Base-by-base conservation (phyloP, 805 yeast species). In the Barnettozyma siamensis region DNA sequence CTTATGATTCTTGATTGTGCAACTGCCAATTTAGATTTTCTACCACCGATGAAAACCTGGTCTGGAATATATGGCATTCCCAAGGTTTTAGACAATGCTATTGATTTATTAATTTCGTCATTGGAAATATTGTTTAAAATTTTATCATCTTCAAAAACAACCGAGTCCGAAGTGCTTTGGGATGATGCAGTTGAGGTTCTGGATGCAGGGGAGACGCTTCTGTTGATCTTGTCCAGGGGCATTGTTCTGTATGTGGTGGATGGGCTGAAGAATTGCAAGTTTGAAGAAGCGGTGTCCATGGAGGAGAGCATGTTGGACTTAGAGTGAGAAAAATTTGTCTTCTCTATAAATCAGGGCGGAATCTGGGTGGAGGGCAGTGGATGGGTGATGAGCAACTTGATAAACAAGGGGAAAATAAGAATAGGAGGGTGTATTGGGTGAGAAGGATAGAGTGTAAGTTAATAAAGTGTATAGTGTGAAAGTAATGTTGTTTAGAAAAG, bases 21-120 rank as follows among this genome's bases (percentile, higher is more conserved):
- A 13, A 93, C 88, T 1, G 99, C 99, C 49, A 93, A 69, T 52
- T 76, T 72, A 16, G 96, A 87, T 61, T 83, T 82, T 61, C 99
- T 78, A 20, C 98, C 95, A 28, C 98, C 99, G 23, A 93, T 82
- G 38, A 45, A 48, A 30, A 55, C 45, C 39, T 50, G 49, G n/a
- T 54, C 57, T 26, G 60, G 60, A 17, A 55, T 43, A 39, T 50
- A 51, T 11, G 54, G 52, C 35, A 52, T 35, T 33, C 41, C 38
- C 15, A 48, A 40, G 8, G 41, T 21, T n/a, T 42, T 39, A 2
- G 50, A 39, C 3, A 47, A 21, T 6, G 37, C 42, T 2, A 41
- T 23, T 10, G 49, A 31, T 3, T 31, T 17, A 12, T 35, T 38
- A 3, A 32, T 23, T 26, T 35, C 24, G n/a, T 38, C 34, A 27